Evolutionary conservation across 768 basidiomycete species (phyloP).

Genomic region (Mycena rosella): DNA sequence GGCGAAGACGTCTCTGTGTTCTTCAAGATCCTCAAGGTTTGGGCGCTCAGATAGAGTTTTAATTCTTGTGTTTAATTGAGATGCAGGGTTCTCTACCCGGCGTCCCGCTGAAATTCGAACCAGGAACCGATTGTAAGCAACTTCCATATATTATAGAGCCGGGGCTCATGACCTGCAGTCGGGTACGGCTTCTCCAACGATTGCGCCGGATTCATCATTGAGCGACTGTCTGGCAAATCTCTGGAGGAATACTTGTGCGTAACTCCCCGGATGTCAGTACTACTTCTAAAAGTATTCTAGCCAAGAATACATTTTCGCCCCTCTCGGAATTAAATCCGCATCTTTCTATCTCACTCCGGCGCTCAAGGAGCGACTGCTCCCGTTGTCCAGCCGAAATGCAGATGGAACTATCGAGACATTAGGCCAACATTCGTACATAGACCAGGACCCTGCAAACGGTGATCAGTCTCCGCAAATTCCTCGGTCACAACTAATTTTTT

Average conservation of each 20-base stretch:
- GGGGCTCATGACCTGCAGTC: conserved; percentile 27
- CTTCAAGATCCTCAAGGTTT: conserved; percentile 35
- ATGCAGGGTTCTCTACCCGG: conserved; percentile 42
- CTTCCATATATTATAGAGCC: no score
- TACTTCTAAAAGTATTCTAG: conserved; percentile 25
- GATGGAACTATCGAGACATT: background rate
- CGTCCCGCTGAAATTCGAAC: conserved; percentile 45
- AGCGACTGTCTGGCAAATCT: conserved; percentile 42
- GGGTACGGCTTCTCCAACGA: conserved; percentile 44
- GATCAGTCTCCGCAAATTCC: background rate
- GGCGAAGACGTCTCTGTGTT: conserved; percentile 40
- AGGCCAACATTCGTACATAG: background rate
- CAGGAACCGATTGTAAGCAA: conserved; percentile 44
- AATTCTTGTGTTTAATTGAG: background rate
- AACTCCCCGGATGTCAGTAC: no score
- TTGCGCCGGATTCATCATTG: conserved; percentile 45
- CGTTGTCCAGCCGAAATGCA: background rate
- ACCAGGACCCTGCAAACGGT: background rate
- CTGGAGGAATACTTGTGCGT: conserved; percentile 49
- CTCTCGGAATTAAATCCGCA: background rate
- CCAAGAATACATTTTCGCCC: conserved; percentile 31
- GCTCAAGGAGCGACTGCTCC: background rate
- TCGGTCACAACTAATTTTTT: background rate
- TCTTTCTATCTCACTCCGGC: background rate
- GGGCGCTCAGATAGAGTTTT: no score